Evolutionary conservation across 2,329 filamentous ascomycete genomes (phyloP).

Genomic region (Epichloe brachyelytri): DNA sequence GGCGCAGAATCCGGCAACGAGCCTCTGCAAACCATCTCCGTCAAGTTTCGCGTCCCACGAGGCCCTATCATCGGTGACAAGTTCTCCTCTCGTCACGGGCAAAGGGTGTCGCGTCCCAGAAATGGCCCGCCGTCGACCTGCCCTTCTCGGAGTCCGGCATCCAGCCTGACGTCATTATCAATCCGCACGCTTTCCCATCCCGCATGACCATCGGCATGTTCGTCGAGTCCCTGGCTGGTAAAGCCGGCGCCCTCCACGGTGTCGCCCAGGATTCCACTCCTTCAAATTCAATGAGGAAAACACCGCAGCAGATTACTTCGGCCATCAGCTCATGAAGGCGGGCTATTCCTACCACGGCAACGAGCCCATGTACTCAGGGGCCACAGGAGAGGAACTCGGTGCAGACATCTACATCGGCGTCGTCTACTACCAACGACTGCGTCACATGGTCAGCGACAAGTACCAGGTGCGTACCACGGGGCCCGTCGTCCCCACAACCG

Average conservation of each 20-base stretch:
- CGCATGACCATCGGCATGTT: conserved; percentile 99
- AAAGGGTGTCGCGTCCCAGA: conserved; percentile 92
- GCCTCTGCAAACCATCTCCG: conserved; percentile 73
- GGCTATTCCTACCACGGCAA: conserved; percentile 98
- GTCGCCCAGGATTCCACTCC: conserved; percentile 88
- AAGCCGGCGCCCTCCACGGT: conserved; percentile 85
- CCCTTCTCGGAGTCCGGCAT: conserved; percentile 95
- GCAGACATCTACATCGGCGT: conserved; percentile 95
- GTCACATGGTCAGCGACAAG: conserved; percentile 99
- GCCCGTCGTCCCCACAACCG: conserved; percentile 77
- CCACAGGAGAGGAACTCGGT: conserved; percentile 85
- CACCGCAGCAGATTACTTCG: conserved; percentile 88
- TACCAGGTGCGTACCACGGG: conserved; percentile 96
- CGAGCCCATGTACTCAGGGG: conserved; percentile 96
- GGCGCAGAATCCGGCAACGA: conserved; percentile 74
- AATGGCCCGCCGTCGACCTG: conserved; percentile 90
- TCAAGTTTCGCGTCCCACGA: conserved; percentile 87
- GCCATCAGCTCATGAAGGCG: conserved; percentile 85
- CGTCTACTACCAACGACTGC: conserved; percentile 93
- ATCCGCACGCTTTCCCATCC: conserved; percentile 96
- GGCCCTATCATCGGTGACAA: conserved; percentile 94
- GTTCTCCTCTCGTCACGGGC: conserved; percentile 95
- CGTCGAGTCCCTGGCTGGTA: conserved; percentile 90
- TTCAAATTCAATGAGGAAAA: conserved; percentile 91
- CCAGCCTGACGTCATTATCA: conserved; percentile 96